Base-by-base conservation (phyloP, 805 yeast genomes). In the Candida patagonica region DNA sequence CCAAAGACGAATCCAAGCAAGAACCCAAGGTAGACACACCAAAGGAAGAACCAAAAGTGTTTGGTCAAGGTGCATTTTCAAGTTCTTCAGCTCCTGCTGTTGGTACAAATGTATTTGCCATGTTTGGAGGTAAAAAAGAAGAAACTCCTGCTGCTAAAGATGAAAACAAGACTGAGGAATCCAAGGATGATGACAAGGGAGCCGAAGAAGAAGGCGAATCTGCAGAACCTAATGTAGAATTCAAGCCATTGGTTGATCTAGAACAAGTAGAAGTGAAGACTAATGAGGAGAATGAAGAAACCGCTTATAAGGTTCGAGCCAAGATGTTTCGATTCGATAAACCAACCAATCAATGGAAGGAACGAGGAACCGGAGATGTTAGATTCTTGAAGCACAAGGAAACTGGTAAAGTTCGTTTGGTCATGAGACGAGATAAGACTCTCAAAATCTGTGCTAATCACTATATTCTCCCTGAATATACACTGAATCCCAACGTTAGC, bases 351-450 rank as follows among this genome's bases (percentile, higher is more conserved):
- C 97, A 92, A 67, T 92, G 98, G 98, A 92, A 92, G 66, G 98
- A 92, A 73, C 84, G 98, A 71, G 98, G 98, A 55, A 86, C 96
- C 26, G 98, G 98, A 58, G 98, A 92, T 59, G 95, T 87, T 55
- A 86, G 92, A 67, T 85, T 92, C 66, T 76, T 92, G 61, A 73
- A 89, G 70, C 96, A 89, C 70, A 87, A 86, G 65, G 67, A 67
- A 46, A 69, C 85, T 43, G 73, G 75, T 43, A 88, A 86, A 68
- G 85, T 84, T 49, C 81, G 98, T 70, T 66, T 92, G 51, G 71
- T 92, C 60, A 92, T 92, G 98, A 86, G 98, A 77, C 86, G 98
- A 71, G 98, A 92, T 70, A 89, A 89, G 73, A 92, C 97, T 41
- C 75, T 92, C 61, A 92, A 92, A 74, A 81, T 92, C 58, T 92